These are phyloP conservation scores for Kalmusia sp. DNA, from an alignment of 2,329 filamentous ascomycete genomes.

Conservation along the genomic window DNA sequence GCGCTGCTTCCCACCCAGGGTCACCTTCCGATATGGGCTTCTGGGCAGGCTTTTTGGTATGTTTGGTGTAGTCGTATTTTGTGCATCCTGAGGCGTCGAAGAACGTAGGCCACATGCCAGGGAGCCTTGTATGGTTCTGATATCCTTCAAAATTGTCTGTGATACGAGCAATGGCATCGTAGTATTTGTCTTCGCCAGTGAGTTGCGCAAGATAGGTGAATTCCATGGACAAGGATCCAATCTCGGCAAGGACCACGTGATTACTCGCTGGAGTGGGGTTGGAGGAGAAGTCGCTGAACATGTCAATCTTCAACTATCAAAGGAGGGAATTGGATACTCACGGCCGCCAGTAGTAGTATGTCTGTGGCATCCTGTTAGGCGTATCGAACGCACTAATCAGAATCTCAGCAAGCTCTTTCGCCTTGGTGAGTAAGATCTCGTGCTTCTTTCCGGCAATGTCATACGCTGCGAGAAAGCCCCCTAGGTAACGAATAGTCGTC, in stretches of 20 bases:
- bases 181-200: conserved; percentile 55
- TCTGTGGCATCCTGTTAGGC: conserved; percentile 70
- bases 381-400: conserved; percentile 73
- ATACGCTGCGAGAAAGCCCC: conserved; percentile 73
- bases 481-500: conserved; percentile 74
- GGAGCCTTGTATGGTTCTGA: conserved; percentile 53
- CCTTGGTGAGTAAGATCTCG: conserved; percentile 64
- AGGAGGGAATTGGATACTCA: conserved; percentile 32
- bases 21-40: conserved; percentile 22
- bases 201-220: conserved; percentile 57
- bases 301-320: conserved; percentile 6
- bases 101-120: conserved; percentile 58
- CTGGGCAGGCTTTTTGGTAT: conserved; percentile 35
- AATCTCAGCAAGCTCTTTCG: conserved; percentile 68
- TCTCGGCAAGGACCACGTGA: conserved; percentile 54
- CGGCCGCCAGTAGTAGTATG: conserved; percentile 63
- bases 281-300: conserved; percentile 38
- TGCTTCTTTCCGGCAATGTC: conserved; percentile 66
- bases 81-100: conserved; percentile 52
- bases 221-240: conserved; percentile 57
- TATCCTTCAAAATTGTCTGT: conserved; percentile 52
- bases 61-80: conserved; percentile 19
- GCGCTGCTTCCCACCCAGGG: conserved; percentile 2
- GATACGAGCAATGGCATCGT: conserved; percentile 56
- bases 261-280: conserved; percentile 49